A percentile compares a stretch with the other conserved stretches of the same genome.
These are phyloP conservation scores for Lecanicillium sp. DNA, from an alignment of 2,329 filamentous ascomycete species.

Conservation along the genomic window DNA sequence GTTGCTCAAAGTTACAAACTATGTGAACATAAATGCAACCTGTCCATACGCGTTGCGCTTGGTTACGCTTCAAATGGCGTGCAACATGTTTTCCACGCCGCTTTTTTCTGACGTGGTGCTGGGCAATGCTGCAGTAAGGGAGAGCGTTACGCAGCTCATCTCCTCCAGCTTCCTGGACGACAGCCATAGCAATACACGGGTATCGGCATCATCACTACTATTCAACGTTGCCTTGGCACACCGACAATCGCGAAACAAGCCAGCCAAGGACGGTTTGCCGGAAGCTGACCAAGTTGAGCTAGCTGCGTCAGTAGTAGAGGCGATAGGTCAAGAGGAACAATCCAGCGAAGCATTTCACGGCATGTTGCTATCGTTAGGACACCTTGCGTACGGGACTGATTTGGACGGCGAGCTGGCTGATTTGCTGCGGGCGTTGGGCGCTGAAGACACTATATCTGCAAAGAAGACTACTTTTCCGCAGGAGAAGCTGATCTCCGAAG, in stretches of 20 bases:
- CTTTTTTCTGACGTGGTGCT: constrained; percentile 62
- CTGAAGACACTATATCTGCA: constrained; percentile 50
- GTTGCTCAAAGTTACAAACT: constrained; percentile 50
- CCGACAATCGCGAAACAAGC: constrained; percentile 53
- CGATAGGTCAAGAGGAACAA: constrained; percentile 47
- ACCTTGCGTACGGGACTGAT: constrained; percentile 63
- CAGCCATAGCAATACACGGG: constrained; percentile 63
- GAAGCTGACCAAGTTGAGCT: constrained; percentile 73
- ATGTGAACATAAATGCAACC: constrained; percentile 45
- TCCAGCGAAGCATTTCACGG: constrained; percentile 69
- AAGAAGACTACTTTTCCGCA: constrained; percentile 50
- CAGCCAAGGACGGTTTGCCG: constrained; percentile 48
- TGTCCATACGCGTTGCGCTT: constrained; percentile 78
- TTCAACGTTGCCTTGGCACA: constrained; percentile 74
- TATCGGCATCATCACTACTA: constrained; percentile 72
- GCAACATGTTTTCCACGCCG: constrained; percentile 73
- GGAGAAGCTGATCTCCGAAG: constrained; percentile 47
- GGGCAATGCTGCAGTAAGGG: constrained; percentile 39
- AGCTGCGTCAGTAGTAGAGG: constrained; percentile 71
- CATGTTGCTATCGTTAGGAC: constrained; percentile 66
- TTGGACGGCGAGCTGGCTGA: constrained; percentile 70
- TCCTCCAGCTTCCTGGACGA: constrained; percentile 74
- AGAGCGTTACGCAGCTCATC: constrained; percentile 58
- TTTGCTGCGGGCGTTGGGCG: constrained; percentile 70
- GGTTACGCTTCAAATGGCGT: constrained; percentile 73